A percentile compares a stretch with the other conserved stretches of the same genome.
Evolutionary conservation across 2,329 filamentous ascomycete genomes (phyloP).

Genomic region (Mycogone perniciosa): DNA sequence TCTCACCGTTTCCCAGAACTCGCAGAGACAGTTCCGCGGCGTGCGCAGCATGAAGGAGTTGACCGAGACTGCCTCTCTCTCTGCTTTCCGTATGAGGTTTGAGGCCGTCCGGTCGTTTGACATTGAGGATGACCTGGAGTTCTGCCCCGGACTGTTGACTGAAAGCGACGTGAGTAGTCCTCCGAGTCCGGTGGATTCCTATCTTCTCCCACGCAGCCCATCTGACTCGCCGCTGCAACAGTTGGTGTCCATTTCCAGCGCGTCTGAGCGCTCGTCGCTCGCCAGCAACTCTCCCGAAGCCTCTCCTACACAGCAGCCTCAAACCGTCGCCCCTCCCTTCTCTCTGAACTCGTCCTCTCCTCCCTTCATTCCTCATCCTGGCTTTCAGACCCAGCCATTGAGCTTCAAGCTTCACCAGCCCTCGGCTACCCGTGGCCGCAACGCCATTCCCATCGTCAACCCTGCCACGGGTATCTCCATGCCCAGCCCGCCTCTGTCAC

Average conservation of each 20-base stretch:
- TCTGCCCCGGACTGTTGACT: constrained; percentile 86
- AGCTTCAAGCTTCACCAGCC: constrained; percentile 85
- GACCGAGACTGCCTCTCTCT: constrained; percentile 68
- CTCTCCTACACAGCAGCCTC: constrained; percentile 83
- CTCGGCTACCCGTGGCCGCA: constrained; percentile 79
- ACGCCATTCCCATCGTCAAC: constrained; percentile 97
- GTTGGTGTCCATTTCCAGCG: constrained; percentile 86
- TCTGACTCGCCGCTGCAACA: constrained; percentile 41
- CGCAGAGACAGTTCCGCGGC: constrained; percentile 79
- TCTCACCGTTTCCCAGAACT: constrained; percentile 72
- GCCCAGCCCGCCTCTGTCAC: constrained; percentile 76
- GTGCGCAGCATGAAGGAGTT: constrained; percentile 83
- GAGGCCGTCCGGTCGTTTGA: constrained; percentile 92
- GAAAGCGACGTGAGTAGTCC: constrained; percentile 75
- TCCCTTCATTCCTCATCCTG: constrained; percentile 53
- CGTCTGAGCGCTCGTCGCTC: constrained; percentile 89
- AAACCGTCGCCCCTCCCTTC: constrained; percentile 70
- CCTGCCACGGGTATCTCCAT: constrained; percentile 83
- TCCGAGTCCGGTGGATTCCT: constrained; percentile 12
- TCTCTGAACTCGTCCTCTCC: constrained; percentile 64
- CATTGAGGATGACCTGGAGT: constrained; percentile 91
- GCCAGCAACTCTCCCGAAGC: constrained; percentile 90
- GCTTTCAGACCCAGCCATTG: constrained; percentile 58
- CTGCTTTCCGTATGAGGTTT: constrained; percentile 77
- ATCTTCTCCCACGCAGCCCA: constrained; percentile 12